A percentile compares a stretch with the other conserved stretches of the same genome.
Conservation (phyloP, 2,329 filamentous ascomycete species). For the Microdochium paspali region DNA sequence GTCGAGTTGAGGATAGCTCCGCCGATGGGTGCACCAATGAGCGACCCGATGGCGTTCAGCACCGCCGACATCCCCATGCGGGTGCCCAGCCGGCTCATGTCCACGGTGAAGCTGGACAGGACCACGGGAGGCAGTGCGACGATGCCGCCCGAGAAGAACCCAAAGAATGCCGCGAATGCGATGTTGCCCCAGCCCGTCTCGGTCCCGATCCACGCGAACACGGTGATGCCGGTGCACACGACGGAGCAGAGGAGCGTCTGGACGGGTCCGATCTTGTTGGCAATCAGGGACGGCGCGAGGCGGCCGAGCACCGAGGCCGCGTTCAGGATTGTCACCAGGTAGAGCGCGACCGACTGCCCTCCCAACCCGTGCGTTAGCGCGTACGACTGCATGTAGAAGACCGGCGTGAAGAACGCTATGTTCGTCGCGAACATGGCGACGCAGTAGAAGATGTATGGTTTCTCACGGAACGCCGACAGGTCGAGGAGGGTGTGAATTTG, state of each 20-base stretch:
- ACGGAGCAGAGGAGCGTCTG: constrained; percentile 64
- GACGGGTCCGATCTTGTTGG: constrained; percentile 57
- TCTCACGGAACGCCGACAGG: constrained; percentile 16
- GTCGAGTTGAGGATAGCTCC: constrained; percentile 22
- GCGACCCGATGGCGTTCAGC: constrained; percentile 23
- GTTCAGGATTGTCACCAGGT: constrained; percentile 56
- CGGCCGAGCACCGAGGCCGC: constrained; percentile 56
- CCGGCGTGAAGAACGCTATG: constrained; percentile 26
- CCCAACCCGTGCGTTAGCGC: constrained; percentile 23
- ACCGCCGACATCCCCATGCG: constrained; percentile 31
- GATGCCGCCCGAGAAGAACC: constrained; percentile 34
- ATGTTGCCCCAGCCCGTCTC: constrained; percentile 24
- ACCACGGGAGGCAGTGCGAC: constrained; percentile 32
- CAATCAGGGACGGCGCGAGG: constrained; percentile 54
- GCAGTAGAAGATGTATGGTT: constrained; percentile 21
- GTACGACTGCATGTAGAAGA: constrained; percentile 35
- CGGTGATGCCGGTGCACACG: constrained; percentile 20
- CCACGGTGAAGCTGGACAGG: constrained; percentile 28
- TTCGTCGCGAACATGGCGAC: constrained; percentile 22
- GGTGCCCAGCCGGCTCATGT: constrained; percentile 30
- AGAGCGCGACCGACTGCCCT: constrained; percentile 18
- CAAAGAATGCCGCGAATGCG: constrained; percentile 32
- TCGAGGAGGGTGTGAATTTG: constrained; percentile 16
- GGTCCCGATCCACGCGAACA: constrained; percentile 30
- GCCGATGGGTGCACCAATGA: constrained; percentile 27